Percentiles rank a stretch among this genome's conserved stretches.
phyloP scores from a whole-genome alignment of 139 green algal genomes.

The Dunaliella primolecta region DNA sequence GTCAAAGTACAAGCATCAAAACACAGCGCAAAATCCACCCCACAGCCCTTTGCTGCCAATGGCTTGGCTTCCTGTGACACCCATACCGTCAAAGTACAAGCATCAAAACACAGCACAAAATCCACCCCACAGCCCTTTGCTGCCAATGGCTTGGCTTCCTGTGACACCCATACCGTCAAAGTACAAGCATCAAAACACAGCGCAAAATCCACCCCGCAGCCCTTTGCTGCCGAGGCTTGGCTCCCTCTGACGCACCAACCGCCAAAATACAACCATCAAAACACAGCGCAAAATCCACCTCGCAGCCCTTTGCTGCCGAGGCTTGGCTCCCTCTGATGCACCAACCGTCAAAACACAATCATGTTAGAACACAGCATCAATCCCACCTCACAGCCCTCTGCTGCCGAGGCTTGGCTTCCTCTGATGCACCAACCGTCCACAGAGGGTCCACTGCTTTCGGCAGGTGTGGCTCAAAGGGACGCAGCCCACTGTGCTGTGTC shows the following conservation, averaged over 20 bases:
- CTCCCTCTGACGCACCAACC: constrained; percentile 18
- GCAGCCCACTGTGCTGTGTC: constrained; percentile 37
- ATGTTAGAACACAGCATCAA: too few species aligned
- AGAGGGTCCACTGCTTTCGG: constrained; percentile 31
- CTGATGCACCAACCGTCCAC: constrained; percentile 27
- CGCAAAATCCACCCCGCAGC: not conserved
- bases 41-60: constrained; percentile 17
- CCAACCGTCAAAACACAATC: constrained; percentile 41
- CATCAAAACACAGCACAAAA: too few species aligned
- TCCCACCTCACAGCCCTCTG: constrained; percentile 21
- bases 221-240: constrained; percentile 22
- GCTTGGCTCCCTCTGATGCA: constrained; percentile 12
- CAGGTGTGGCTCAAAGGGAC: constrained; percentile 27
- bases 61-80: constrained; percentile 17
- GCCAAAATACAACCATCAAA: constrained; percentile 43
- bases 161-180: constrained; percentile 23
- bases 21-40: too few species aligned
- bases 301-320: constrained; percentile 19
- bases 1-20: too few species aligned
- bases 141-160: constrained; percentile 22
- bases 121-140: constrained; percentile 18
- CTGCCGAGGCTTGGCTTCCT: constrained; percentile 25
- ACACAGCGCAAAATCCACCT: too few species aligned
- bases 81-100: constrained; percentile 36
- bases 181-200: too few species aligned